Conservation (phyloP, 768 basidiomycete species). For the Pisolithus sp. region DNA sequence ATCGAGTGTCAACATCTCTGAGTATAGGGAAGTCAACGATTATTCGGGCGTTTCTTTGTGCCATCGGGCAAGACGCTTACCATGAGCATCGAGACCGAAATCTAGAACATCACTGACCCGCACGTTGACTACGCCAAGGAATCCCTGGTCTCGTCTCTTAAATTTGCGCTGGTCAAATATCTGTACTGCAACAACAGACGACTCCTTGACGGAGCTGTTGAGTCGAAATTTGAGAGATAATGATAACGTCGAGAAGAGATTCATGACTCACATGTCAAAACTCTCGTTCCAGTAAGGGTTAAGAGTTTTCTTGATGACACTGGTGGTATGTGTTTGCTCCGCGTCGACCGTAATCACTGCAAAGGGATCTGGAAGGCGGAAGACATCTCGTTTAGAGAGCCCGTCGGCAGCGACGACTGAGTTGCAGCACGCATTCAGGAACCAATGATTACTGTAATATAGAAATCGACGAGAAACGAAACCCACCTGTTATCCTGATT, state of each 20-base stretch:
- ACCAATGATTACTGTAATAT: neutral
- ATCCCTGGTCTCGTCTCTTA: conserved; percentile 96
- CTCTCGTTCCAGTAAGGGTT: conserved; percentile 98
- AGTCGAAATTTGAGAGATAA: conserved; percentile 4
- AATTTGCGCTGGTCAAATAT: conserved; percentile 99
- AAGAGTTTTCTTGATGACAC: conserved; percentile 92
- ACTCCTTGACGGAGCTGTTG: conserved; percentile 86
- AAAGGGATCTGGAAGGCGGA: conserved; percentile 95
- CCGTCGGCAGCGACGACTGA: conserved; percentile 94
- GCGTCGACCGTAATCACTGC: conserved; percentile 98
- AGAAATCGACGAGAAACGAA: neutral
- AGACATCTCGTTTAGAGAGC: conserved; percentile 89
- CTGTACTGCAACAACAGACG: conserved; percentile 96
- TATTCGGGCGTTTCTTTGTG: neutral
- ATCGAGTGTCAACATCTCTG: conserved; percentile 95
- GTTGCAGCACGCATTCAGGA: conserved; percentile 2
- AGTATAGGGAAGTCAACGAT: conserved; percentile 1
- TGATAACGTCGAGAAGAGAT: neutral
- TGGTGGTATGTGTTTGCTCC: conserved; percentile 94
- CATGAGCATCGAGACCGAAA: conserved; percentile 87
- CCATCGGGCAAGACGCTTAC: conserved; percentile 42
- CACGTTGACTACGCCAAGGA: conserved; percentile 95
- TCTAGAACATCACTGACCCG: conserved; percentile 87
- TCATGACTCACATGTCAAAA: conserved; percentile 79
- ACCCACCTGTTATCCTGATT: conserved; percentile 71